phyloP scores from a whole-genome alignment of 2,329 filamentous ascomycete species.

The Cladophialophora bantiana region DNA sequence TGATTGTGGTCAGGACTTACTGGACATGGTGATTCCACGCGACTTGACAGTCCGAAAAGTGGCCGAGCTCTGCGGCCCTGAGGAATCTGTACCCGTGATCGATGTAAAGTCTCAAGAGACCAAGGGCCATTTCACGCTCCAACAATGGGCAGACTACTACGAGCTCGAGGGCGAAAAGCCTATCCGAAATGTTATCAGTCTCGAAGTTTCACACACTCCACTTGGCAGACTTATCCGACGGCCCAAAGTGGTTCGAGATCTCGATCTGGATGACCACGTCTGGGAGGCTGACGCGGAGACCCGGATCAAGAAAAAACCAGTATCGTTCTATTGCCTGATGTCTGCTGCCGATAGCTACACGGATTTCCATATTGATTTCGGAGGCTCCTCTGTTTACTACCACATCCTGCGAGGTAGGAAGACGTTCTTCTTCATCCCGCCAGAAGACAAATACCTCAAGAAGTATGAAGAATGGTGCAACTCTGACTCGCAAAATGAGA shows the following conservation, averaged over 20 bases:
- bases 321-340: constrained; percentile 74
- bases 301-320: constrained; percentile 65
- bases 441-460: constrained; percentile 71
- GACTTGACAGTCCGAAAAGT: constrained; percentile 69
- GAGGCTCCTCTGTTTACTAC: constrained; percentile 73
- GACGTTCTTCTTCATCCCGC: constrained; percentile 75
- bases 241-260: constrained; percentile 69
- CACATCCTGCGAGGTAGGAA: constrained; percentile 73
- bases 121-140: constrained; percentile 69
- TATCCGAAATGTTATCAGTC: constrained; percentile 72
- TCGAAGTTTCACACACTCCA: constrained; percentile 70
- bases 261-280: constrained; percentile 61
- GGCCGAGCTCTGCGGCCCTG: constrained; percentile 68
- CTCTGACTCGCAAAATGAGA: constrained; percentile 69
- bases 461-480: constrained; percentile 76
- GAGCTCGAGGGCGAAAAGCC: constrained; percentile 66
- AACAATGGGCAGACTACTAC: constrained; percentile 72
- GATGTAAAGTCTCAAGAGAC: constrained; percentile 74
- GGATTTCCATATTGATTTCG: constrained; percentile 76
- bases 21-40: constrained; percentile 73
- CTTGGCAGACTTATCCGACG: constrained; percentile 68
- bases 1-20: constrained; percentile 68
- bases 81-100: constrained; percentile 68
- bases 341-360: constrained; percentile 75
- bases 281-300: constrained; percentile 59